Evolutionary conservation across 116 monocot genomes (phyloP), one percentile per base, ranked within the genome.

Genomic region (Dioscorea cayenensis): DNA sequence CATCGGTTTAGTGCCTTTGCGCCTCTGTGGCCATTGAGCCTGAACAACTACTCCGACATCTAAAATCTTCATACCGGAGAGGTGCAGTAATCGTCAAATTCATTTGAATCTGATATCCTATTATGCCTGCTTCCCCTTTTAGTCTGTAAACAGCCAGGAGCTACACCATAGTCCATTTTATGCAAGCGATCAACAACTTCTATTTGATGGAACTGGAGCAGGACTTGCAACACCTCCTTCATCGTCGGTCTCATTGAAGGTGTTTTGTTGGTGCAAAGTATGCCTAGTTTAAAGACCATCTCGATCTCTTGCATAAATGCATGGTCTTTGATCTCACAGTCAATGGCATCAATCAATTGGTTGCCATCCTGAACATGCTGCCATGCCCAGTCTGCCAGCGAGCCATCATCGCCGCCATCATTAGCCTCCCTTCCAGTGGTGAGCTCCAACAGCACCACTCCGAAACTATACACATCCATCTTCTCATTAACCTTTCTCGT

Each of bases 141-240:
- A 69, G 72, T 21, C 29, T 49, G 20, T 36, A 84, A 63, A 17
- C 25, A 25, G 25, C 88, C 81, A 6, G 84, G 77, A 50, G 63
- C 66, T 9, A 18, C 73, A 66, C 77, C 76, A 21, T 60, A 48
- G 66, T 85, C 91, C 27, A 5, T 59, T 1, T 2, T 19, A n/a
- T 2, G 17, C 2, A 6, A 12, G n/a, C 72, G 75, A 28, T 32
- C 64, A 13, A 61, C 7, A 11, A 60, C 51, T 17, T n/a, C 64
- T 28, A 66, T 70, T 5, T 60, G 67, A 5, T 77, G 37, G 36
- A 72, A 82, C 19, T 67, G 66, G 51, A 76, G 74, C 80, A 96
- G 43, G 7, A 92, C 75, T 51, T 92, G 75, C 52, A 87, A 49
- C 61, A 90, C 95, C 19, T 90, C 87, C 73, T 96, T 90, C 90